Evolutionary conservation across 495 filamentous ascomycete species (phyloP).

Genomic region (Tetracladium setigerum): DNA sequence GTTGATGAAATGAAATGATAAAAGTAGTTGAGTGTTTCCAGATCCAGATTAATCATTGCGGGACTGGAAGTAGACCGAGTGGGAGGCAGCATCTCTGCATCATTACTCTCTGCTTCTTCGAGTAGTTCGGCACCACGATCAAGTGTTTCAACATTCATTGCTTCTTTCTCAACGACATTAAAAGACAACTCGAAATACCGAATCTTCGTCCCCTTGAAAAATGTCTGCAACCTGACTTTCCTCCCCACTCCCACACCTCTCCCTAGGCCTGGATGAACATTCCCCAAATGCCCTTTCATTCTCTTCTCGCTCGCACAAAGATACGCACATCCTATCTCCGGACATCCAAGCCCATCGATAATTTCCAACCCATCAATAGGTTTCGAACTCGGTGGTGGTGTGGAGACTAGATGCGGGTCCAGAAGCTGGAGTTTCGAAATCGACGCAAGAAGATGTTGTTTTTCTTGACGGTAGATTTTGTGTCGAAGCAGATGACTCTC

Average conservation of each 20-base stretch:
- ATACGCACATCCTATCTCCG: constrained; percentile 18
- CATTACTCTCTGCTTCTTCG: not conserved
- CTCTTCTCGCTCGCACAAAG: constrained; percentile 28
- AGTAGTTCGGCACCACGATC: not conserved
- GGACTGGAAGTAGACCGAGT: not conserved
- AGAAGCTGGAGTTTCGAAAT: constrained; percentile 22
- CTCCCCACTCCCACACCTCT: constrained; percentile 9
- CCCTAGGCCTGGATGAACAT: constrained; percentile 22
- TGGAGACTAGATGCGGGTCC: constrained; percentile 23
- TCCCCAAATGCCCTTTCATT: constrained; percentile 28
- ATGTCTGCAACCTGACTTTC: constrained; percentile 26
- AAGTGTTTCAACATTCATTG: not conserved
- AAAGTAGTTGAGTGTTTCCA: constrained; percentile 28
- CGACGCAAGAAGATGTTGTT: constrained; percentile 21
- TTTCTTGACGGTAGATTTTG: constrained; percentile 28
- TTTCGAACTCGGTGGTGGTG: constrained; percentile 17
- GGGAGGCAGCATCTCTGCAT: not conserved
- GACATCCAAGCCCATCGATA: constrained; percentile 24
- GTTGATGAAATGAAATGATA: constrained; percentile 30
- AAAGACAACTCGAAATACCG: constrained; percentile 28
- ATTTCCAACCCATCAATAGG: constrained; percentile 24
- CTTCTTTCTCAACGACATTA: not conserved
- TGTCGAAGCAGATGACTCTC: constrained; percentile 29
- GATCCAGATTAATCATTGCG: constrained; percentile 14
- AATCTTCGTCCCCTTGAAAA: constrained; percentile 31